Base-by-base conservation (phyloP, 495 filamentous ascomycete genomes). In the Lentithecium fluviatile region DNA sequence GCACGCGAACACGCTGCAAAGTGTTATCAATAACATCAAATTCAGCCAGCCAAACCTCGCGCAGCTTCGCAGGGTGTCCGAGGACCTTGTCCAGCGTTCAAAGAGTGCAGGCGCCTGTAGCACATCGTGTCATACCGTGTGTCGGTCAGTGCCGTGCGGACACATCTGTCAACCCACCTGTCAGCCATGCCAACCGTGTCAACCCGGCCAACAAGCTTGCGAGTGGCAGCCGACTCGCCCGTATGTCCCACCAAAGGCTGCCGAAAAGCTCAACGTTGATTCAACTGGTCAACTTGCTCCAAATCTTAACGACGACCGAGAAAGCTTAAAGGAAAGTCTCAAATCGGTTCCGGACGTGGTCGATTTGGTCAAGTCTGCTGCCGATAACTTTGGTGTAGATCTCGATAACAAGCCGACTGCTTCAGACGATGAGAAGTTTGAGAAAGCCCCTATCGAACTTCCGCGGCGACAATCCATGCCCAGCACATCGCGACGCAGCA, bases 311-410 rank as follows among this genome's bases (percentile, higher is more conserved):
- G 65, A 67, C 34, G 32, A 60, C 15, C 40, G 23, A 26, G 36
- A 26, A n/a, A 46, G 49, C n/a, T 23, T 67, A 24, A n/a, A 34
- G 20, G 42, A 60, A 19, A 52, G 32, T 21, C 58, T 48, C 17
- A 64, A 58, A 26, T 65, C 65, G 1, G 25, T 65, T 0, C 45
- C 60, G 25, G 61, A 68, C 15, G 29, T 68, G 25, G 53, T 68
- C 24, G 32, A 61, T 43, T 37, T 68, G 11, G 57, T 68, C 20
- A 58, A 65, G 20, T 68, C 61, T 36, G 61, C 65, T 6, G 65
- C 65, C 17, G 65, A 68, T 37, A 56, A 68, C 37, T 50, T 68
- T n/a, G 65, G 65, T 13, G 47, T 68, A 6, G 65, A 68, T 54
- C 65, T 68, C 10, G 53, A 52, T 8, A 46, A 25, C 8, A 50